These are phyloP conservation scores for Eimeria necatrix DNA, from an alignment of 169 alveolate species.

Conservation along the genomic window DNA sequence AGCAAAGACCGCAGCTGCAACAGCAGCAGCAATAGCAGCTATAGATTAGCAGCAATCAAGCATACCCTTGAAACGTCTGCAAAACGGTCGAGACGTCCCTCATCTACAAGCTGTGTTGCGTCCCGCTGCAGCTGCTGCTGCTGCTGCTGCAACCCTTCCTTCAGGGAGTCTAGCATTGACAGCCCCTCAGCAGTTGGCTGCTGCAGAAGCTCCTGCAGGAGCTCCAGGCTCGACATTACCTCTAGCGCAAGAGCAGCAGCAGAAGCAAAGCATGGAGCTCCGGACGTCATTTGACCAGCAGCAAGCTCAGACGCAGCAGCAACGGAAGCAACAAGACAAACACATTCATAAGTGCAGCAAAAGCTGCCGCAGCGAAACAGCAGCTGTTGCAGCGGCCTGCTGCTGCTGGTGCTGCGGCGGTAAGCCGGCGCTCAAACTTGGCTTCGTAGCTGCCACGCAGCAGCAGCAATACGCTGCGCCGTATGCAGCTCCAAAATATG, in stretches of 20 bases:
- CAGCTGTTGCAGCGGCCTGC: background rate
- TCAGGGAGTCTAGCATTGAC: background rate
- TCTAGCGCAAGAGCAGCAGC: slow-evolving; percentile 18
- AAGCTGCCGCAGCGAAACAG: background rate
- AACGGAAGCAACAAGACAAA: background rate
- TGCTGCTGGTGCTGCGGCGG: background rate
- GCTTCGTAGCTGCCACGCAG: no score
- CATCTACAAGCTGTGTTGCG: slow-evolving; percentile 35
- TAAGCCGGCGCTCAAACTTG: no score
- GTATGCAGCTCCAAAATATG: no score
- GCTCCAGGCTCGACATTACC: slow-evolving; percentile 47
- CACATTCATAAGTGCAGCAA: background rate
- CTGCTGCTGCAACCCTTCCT: background rate
- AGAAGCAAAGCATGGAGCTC: background rate
- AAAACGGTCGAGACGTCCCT: slow-evolving; percentile 18
- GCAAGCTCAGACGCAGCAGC: no score
- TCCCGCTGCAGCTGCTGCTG: slow-evolving; percentile 52
- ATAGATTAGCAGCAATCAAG: background rate
- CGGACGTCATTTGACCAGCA: no score
- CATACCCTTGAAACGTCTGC: slow-evolving; percentile 40
- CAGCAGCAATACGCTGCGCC: no score
- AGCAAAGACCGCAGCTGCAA: slow-evolving; percentile 1
- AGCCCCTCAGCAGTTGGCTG: slow-evolving; percentile 25
- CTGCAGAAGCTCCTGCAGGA: slow-evolving; percentile 61
- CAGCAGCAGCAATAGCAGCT: slow-evolving; percentile 21